A percentile compares a stretch with the other conserved stretches of the same genome.
phyloP scores from a whole-genome alignment of 441 rosid species.

The Gossypium trilobum region DNA sequence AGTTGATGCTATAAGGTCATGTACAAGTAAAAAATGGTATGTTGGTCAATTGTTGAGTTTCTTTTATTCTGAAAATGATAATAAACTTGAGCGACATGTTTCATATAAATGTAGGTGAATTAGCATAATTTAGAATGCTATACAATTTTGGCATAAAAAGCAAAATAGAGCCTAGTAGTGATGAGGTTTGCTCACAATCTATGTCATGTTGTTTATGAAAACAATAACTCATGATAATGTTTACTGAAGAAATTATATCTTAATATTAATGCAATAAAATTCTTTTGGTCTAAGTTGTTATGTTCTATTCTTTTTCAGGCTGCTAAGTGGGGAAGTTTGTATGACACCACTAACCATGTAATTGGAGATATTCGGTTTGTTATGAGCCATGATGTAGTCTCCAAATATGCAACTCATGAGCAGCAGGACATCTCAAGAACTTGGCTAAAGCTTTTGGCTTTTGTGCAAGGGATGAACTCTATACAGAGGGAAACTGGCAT shows the following conservation, averaged over 20 bases:
- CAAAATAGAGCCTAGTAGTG: not conserved
- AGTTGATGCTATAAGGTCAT: not conserved
- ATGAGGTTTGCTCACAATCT: not conserved
- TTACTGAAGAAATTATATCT: not conserved
- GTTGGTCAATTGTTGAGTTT: not conserved
- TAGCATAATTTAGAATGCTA: not conserved
- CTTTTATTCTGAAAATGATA: not conserved
- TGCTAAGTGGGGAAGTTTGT: constrained; percentile 59
- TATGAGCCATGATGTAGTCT: constrained; percentile 64
- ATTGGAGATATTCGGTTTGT: constrained; percentile 79
- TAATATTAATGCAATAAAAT: not conserved
- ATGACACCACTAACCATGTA: constrained; percentile 57
- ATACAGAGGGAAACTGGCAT: constrained; percentile 78
- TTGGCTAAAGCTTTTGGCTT: constrained; percentile 78
- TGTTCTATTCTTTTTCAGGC: constrained; percentile 39
- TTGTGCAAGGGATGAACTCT: constrained; percentile 82
- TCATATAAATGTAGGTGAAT: not conserved
- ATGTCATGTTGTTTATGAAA: not conserved
- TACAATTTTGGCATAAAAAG: not conserved
- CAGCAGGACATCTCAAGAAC: constrained; percentile 55
- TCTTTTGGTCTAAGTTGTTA: constrained; percentile 5
- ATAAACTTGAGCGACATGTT: not conserved
- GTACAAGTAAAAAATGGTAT: not conserved
- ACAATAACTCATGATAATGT: not conserved
- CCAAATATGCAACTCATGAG: constrained; percentile 55